Evolutionary conservation across 2,329 filamentous ascomycete species (phyloP).

Genomic region (Blastomyces parvus): DNA sequence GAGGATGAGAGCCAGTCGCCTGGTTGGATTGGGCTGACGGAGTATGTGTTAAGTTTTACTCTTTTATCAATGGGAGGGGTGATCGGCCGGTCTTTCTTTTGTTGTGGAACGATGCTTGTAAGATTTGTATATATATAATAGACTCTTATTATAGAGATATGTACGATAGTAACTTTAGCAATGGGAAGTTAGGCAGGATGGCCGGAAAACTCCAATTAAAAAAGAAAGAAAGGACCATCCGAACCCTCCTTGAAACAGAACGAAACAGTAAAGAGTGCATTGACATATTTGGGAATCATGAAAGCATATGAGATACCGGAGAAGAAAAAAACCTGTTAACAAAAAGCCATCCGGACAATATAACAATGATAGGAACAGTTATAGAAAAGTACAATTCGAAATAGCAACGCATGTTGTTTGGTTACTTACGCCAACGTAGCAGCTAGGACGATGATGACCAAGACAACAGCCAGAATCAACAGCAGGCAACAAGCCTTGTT

Average conservation of each 20-base stretch:
- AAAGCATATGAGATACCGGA: constrained; percentile 17
- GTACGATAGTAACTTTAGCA: constrained; percentile 6
- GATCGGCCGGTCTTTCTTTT: background rate
- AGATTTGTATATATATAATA: background rate
- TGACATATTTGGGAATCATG: constrained; percentile 8
- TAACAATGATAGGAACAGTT: constrained; percentile 6
- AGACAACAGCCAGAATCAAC: constrained; percentile 75
- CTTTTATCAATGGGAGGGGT: background rate
- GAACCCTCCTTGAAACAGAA: background rate
- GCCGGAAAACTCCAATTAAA: background rate
- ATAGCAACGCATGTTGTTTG: background rate
- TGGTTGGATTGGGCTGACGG: constrained; percentile 36
- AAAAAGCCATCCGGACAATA: constrained; percentile 13
- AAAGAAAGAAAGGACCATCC: background rate
- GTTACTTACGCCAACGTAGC: constrained; percentile 59
- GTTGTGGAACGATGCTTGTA: background rate
- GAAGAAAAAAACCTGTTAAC: background rate
- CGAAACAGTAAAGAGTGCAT: background rate
- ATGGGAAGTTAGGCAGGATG: background rate
- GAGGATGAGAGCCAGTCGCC: constrained; percentile 45
- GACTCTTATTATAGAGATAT: constrained; percentile 6
- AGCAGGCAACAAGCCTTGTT: constrained; percentile 91
- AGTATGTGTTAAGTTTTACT: background rate
- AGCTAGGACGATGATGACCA: constrained; percentile 82
- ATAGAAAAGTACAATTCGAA: constrained; percentile 2